phyloP scores from a whole-genome alignment of 73 alveolate genomes.

The Tetrahymena malaccensis region DNA sequence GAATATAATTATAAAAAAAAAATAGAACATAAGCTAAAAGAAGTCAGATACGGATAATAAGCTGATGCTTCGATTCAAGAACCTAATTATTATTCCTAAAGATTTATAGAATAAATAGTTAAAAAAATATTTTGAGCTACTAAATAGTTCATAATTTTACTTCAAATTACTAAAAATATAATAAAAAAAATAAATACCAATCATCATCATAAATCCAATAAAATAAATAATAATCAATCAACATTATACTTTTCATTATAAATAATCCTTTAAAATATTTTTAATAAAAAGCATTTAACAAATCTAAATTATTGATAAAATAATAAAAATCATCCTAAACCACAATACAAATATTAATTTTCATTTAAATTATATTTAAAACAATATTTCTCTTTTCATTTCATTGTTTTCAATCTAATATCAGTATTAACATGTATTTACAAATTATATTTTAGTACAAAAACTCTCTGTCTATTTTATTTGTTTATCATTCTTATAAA shows the following conservation, averaged over 20 bases:
- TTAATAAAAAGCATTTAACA: too few species aligned
- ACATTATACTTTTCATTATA: neutral
- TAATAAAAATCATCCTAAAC: too few species aligned
- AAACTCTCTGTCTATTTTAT: too few species aligned
- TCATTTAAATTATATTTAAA: too few species aligned
- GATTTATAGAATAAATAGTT: neutral
- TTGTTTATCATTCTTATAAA: too few species aligned
- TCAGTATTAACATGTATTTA: too few species aligned
- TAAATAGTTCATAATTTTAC: neutral
- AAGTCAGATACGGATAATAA: neutral
- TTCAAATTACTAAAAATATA: neutral
- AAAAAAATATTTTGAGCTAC: neutral
- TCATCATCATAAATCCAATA: too few species aligned
- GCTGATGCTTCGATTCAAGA: neutral
- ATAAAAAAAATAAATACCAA: too few species aligned
- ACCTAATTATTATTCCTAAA: neutral
- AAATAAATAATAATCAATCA: neutral
- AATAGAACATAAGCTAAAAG: constrained; percentile 1
- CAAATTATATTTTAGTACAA: too few species aligned
- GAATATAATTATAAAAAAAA: constrained; percentile 27
- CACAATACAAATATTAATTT: too few species aligned
- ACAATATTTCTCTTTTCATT: too few species aligned
- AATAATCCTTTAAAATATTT: neutral
- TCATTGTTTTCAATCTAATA: too few species aligned
- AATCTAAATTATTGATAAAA: neutral